These are phyloP conservation scores for Ceratocystis alfenasii DNA, from an alignment of 2,329 filamentous ascomycete genomes.

Conservation along the genomic window DNA sequence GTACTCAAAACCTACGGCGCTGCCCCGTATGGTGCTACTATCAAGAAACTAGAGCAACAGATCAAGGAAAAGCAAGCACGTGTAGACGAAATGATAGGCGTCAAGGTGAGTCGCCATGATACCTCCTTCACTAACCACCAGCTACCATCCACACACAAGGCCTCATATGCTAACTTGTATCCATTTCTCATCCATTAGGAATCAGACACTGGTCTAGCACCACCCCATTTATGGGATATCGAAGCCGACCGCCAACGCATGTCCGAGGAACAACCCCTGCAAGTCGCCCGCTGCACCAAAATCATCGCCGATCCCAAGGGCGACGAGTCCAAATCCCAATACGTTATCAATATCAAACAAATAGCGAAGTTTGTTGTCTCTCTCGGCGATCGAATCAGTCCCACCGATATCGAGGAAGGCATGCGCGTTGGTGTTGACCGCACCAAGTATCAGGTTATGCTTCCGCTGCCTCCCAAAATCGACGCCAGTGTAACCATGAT, in stretches of 20 bases:
- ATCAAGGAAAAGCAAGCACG: constrained; percentile 99
- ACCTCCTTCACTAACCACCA: not conserved
- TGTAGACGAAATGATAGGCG: constrained; percentile 96
- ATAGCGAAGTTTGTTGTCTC: constrained; percentile 99
- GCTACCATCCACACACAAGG: not conserved
- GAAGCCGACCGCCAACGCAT: constrained; percentile 96
- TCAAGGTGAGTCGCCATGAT: constrained; percentile 44
- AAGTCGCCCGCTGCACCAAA: constrained; percentile 96
- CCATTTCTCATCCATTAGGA: constrained; percentile 45
- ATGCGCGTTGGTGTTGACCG: constrained; percentile 98
- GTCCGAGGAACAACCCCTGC: constrained; percentile 93
- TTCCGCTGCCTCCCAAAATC: constrained; percentile 94
- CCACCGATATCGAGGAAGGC: constrained; percentile 97
- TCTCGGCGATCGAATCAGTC: constrained; percentile 88
- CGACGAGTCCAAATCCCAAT: constrained; percentile 97
- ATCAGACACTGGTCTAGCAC: constrained; percentile 95
- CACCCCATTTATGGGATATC: constrained; percentile 97
- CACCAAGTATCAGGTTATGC: constrained; percentile 98
- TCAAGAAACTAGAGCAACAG: constrained; percentile 97
- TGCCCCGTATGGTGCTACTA: constrained; percentile 79
- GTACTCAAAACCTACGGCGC: constrained; percentile 98
- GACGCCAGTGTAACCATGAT: constrained; percentile 99
- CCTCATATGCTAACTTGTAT: not conserved
- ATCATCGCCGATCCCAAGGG: constrained; percentile 90
- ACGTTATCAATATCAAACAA: constrained; percentile 99